Conservation (phyloP, 331 rosid genomes). For the Quercus lobata region DNA sequence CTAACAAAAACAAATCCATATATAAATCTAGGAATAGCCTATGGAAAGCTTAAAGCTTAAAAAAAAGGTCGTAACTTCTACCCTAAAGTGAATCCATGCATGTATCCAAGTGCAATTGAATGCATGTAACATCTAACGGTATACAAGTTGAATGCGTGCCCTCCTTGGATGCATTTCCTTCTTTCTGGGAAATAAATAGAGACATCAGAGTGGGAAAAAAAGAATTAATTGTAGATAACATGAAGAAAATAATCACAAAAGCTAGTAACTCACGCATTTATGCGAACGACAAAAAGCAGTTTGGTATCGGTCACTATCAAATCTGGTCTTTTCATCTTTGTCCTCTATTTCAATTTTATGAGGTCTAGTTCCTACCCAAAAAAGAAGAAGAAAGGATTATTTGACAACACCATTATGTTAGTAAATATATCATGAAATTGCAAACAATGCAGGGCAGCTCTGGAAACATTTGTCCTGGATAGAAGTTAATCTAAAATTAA, state of each 20-base stretch:
- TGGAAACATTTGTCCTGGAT: not conserved
- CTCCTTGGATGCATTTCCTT: conserved; percentile 70
- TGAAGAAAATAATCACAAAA: not conserved
- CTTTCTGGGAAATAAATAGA: conserved; percentile 34
- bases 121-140: too few species aligned
- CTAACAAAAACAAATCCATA: too few species aligned
- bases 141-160: too few species aligned
- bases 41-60: too few species aligned
- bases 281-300: conserved; percentile 57
- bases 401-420: not conserved
- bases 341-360: conserved; percentile 61
- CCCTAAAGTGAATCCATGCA: too few species aligned
- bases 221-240: not conserved
- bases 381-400: not conserved
- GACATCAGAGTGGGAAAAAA: not conserved
- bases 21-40: too few species aligned
- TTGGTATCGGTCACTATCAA: conserved; percentile 22
- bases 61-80: too few species aligned
- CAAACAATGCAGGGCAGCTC: not conserved
- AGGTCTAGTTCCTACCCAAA: conserved; percentile 63
- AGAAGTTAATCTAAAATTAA: not conserved
- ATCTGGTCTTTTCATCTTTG: conserved; percentile 48
- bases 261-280: conserved; percentile 50
- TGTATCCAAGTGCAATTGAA: too few species aligned
- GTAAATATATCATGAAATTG: not conserved